phyloP scores from a whole-genome alignment of 2,329 filamentous ascomycete genomes.

The Trichoderma sp. region DNA sequence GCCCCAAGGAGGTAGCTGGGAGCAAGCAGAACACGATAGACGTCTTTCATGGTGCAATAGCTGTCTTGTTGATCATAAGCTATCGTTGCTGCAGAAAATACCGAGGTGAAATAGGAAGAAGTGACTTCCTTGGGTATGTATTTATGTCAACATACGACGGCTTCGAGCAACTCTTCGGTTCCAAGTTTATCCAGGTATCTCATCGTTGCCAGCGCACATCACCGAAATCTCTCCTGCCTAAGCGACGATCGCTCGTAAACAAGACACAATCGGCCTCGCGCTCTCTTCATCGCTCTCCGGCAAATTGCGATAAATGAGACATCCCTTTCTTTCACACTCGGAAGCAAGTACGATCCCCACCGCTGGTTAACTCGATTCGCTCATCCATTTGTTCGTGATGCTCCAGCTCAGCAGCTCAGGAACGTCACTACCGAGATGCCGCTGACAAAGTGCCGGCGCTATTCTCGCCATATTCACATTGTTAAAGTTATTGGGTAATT shows the following conservation, averaged over 20 bases:
- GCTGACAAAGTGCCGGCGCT: not conserved
- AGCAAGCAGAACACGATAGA: not conserved
- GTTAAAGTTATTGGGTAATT: not conserved
- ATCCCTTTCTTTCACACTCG: not conserved
- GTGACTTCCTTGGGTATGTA: too few species aligned
- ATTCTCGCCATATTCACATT: not conserved
- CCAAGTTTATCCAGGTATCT: not conserved
- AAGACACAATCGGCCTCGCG: not conserved
- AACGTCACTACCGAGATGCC: not conserved
- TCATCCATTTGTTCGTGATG: not conserved
- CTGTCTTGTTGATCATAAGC: too few species aligned
- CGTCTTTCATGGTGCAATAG: not conserved
- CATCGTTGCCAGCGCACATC: not conserved
- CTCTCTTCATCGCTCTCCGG: not conserved
- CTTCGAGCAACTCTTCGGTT: not conserved
- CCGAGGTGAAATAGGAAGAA: too few species aligned
- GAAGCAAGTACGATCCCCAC: not conserved
- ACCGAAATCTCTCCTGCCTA: not conserved
- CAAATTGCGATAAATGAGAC: not conserved
- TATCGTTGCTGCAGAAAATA: rapidly evolving
- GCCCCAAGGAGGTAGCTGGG: not conserved
- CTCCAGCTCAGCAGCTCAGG: too few species aligned
- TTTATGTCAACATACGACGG: too few species aligned
- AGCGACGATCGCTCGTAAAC: not conserved
- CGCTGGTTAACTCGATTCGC: not conserved